Evolutionary conservation across 2,329 filamentous ascomycete genomes (phyloP).

Genomic region (Apiospora pterosperma): DNA sequence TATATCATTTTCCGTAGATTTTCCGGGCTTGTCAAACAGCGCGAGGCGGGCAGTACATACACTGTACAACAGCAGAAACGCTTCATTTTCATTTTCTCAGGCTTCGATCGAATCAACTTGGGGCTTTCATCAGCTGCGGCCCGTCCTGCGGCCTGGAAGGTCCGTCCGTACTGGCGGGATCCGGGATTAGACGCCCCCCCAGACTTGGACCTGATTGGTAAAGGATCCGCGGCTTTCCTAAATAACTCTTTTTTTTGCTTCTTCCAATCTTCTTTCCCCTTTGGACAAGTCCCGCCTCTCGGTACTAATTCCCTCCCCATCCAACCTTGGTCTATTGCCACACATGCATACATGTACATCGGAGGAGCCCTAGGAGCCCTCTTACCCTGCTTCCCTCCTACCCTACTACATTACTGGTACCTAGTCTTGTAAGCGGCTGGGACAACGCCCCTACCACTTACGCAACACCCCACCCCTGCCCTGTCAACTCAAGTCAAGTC

Average conservation of each 20-base stretch:
- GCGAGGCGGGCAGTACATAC: neutral
- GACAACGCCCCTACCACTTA: neutral
- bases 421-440: neutral
- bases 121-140: constrained; percentile 27
- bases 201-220: constrained; percentile 25
- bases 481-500: neutral
- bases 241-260: neutral
- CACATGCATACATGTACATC: neutral
- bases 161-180: constrained; percentile 26
- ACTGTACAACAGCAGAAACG: neutral
- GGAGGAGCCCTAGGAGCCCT: neutral
- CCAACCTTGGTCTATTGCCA: neutral
- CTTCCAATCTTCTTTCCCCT: neutral
- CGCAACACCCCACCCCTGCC: neutral
- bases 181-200: constrained; percentile 22
- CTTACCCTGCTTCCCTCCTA: neutral
- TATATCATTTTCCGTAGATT: neutral
- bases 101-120: constrained; percentile 22
- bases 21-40: neutral
- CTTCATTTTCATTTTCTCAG: neutral
- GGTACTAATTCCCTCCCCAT: neutral
- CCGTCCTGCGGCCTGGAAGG: constrained; percentile 26
- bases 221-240: constrained; percentile 18
- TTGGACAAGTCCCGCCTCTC: neutral
- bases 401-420: neutral